Conservation (phyloP, 1,284 basidiomycete genomes). For the Ceratobasidium sp. region DNA sequence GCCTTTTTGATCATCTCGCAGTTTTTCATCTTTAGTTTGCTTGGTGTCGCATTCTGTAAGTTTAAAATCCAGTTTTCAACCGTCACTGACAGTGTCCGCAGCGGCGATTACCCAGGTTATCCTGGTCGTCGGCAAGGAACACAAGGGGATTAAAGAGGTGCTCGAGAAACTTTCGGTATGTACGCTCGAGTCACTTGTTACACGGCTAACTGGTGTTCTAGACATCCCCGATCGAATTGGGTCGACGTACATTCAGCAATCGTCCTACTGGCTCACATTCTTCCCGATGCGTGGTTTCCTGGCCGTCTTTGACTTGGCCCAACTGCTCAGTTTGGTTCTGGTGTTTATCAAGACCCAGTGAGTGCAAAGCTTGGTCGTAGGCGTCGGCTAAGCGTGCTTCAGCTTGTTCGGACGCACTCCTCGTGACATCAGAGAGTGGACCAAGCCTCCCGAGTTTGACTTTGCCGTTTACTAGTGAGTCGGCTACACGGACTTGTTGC, state of each 20-base stretch:
- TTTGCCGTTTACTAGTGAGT: constrained; percentile 88
- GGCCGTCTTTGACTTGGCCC: constrained; percentile 92
- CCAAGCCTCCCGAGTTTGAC: constrained; percentile 91
- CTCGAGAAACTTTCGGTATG: constrained; percentile 68
- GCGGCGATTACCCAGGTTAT: constrained; percentile 72
- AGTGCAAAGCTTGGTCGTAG: constrained; percentile 42
- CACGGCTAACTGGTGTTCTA: constrained; percentile 46
- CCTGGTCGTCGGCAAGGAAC: constrained; percentile 68
- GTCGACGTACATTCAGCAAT: constrained; percentile 80
- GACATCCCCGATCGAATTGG: constrained; percentile 76
- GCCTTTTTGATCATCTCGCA: constrained; percentile 90
- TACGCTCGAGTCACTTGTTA: constrained; percentile 37
- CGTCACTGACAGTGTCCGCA: constrained; percentile 44
- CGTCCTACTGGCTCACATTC: constrained; percentile 93
- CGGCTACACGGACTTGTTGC: not conserved
- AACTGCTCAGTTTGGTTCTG: constrained; percentile 88
- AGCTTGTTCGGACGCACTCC: constrained; percentile 94
- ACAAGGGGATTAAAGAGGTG: constrained; percentile 70
- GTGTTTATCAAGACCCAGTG: constrained; percentile 82
- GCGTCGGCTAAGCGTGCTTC: constrained; percentile 25
- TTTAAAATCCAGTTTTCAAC: constrained; percentile 34
- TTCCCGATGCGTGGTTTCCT: constrained; percentile 96
- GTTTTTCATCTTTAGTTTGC: constrained; percentile 88
- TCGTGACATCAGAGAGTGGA: constrained; percentile 94
- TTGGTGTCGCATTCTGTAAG: constrained; percentile 86